Evolutionary conservation across 2,329 filamentous ascomycete species (phyloP).

Genomic region (Scedosporium apiospermum): DNA sequence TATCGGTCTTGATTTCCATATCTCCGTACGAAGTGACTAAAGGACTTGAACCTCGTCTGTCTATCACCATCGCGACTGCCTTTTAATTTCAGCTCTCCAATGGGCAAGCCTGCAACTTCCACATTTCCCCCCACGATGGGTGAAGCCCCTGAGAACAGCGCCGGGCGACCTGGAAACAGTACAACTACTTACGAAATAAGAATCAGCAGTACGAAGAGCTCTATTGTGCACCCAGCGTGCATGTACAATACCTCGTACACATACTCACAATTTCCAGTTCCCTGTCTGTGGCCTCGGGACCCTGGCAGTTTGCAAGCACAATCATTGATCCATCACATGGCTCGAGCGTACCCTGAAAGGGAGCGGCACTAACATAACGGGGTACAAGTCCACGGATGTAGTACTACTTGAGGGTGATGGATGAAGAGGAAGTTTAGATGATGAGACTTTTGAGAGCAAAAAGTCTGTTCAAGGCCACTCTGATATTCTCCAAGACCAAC

Average conservation of each 20-base stretch:
- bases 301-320: not conserved
- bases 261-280: not conserved
- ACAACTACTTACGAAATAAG: too few species aligned
- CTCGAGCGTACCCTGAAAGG: not conserved
- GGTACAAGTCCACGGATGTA: not conserved
- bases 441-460: not conserved
- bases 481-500: not conserved
- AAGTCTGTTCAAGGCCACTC: not conserved
- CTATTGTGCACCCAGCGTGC: not conserved
- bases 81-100: not conserved
- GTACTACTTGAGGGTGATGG: not conserved
- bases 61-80: not conserved
- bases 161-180: not conserved
- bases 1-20: too few species aligned
- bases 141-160: not conserved
- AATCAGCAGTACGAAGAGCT: too few species aligned
- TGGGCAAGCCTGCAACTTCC: not conserved
- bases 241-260: not conserved
- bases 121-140: not conserved
- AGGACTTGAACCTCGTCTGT: not conserved
- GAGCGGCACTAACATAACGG: not conserved
- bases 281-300: not conserved
- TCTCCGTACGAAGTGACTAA: not conserved
- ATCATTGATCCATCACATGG: not conserved
- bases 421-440: not conserved